Evolutionary conservation across 2,329 filamentous ascomycete species (phyloP).

Genomic region (Pseudofabraea citricarpa): DNA sequence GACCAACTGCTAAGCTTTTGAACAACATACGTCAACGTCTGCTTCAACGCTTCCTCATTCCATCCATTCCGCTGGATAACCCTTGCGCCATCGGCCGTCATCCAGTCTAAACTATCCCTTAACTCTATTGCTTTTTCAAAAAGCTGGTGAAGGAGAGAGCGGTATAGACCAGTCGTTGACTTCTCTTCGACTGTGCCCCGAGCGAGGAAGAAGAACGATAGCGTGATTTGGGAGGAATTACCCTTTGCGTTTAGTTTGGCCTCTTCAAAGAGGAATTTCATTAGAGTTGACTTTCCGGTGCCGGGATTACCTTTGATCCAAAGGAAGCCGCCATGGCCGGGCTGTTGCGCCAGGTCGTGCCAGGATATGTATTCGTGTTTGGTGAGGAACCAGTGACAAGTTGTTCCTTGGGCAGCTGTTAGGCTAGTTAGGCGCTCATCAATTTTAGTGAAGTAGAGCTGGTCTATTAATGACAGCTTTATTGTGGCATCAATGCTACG

Average conservation of each 20-base stretch:
- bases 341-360: constrained; percentile 22
- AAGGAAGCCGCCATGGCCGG: constrained; percentile 36
- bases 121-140: constrained; percentile 31
- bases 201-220: constrained; percentile 31
- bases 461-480: constrained; percentile 19
- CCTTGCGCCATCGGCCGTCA: constrained; percentile 17
- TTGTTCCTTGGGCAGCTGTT: constrained; percentile 27
- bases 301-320: constrained; percentile 45
- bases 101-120: constrained; percentile 20
- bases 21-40: constrained; percentile 17
- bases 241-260: constrained; percentile 12
- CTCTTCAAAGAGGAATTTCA: constrained; percentile 32
- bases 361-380: constrained; percentile 28
- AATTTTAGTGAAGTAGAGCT: constrained; percentile 30
- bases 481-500: background rate
- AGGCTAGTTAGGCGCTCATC: constrained; percentile 29
- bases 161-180: constrained; percentile 42
- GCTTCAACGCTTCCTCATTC: constrained; percentile 24
- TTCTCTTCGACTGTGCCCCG: constrained; percentile 35
- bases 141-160: constrained; percentile 43
- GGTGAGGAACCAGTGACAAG: constrained; percentile 34
- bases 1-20: constrained; percentile 18
- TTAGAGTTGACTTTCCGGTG: constrained; percentile 39
- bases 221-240: constrained; percentile 13
- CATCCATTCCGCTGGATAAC: constrained; percentile 18